These are phyloP conservation scores for Allium cepa DNA, from an alignment of 106 monocot species.

Conservation along the genomic window DNA sequence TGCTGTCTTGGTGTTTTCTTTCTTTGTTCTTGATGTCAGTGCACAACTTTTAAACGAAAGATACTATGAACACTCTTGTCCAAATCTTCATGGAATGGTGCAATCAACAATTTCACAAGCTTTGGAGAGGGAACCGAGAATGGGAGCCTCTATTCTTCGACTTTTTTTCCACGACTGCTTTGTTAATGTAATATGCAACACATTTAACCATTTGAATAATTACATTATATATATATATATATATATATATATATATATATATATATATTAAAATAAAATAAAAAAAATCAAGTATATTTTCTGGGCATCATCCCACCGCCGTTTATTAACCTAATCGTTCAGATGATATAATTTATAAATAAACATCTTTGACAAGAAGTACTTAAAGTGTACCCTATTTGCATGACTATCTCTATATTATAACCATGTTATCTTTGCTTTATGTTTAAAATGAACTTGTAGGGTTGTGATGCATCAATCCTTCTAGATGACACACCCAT, in stretches of 20 bases:
- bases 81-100: slow-evolving; percentile 21
- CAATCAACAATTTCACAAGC: slow-evolving; percentile 16
- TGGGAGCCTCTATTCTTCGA: slow-evolving; percentile 44
- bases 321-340: no score
- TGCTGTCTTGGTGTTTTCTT: not conserved
- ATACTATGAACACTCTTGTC: slow-evolving; percentile 21
- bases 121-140: slow-evolving; percentile 18
- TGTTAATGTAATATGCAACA: slow-evolving; percentile 7
- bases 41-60: not conserved
- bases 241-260: no score
- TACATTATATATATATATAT: not conserved
- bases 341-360: no score
- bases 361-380: no score
- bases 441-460: not conserved
- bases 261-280: no score
- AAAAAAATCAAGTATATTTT: no score
- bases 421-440: no score
- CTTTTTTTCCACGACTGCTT: slow-evolving; percentile 47
- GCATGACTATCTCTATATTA: no score
- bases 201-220: no score
- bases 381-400: no score
- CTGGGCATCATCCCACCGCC: no score
- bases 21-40: not conserved
- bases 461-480: slow-evolving; percentile 37
- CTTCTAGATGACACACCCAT: slow-evolving; percentile 26